phyloP scores from a whole-genome alignment of 495 filamentous ascomycete genomes.

The Penicillium turbatum region DNA sequence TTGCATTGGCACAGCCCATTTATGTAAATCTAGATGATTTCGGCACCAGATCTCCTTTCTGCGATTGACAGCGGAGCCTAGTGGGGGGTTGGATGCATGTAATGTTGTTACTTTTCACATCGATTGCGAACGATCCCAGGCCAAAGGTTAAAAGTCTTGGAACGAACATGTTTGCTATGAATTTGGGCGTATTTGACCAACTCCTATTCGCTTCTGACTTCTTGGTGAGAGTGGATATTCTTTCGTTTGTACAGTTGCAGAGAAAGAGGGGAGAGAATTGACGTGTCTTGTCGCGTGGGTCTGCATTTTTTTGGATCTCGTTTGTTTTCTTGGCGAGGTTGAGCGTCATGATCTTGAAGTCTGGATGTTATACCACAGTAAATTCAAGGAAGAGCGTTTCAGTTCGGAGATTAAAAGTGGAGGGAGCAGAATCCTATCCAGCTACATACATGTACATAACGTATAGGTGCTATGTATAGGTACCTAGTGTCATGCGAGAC shows the following conservation, averaged over 20 bases:
- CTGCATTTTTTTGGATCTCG: not conserved
- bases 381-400: conserved; percentile 1
- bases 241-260: not conserved
- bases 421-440: too few species aligned
- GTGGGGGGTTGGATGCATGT: not conserved
- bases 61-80: not conserved
- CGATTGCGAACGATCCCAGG: not conserved
- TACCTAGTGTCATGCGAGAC: too few species aligned
- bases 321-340: not conserved
- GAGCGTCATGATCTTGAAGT: not conserved
- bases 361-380: not conserved
- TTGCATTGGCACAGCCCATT: too few species aligned
- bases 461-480: too few species aligned
- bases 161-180: not conserved
- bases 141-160: not conserved
- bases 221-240: not conserved
- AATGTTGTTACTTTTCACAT: not conserved
- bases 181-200: not conserved
- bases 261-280: not conserved
- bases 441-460: too few species aligned
- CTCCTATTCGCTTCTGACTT: not conserved
- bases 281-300: not conserved
- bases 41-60: too few species aligned
- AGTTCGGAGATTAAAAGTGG: conserved; percentile 2
- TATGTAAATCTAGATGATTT: too few species aligned